Evolutionary conservation across 2,329 filamentous ascomycete species (phyloP).

Genomic region (Arthroderma sp.): DNA sequence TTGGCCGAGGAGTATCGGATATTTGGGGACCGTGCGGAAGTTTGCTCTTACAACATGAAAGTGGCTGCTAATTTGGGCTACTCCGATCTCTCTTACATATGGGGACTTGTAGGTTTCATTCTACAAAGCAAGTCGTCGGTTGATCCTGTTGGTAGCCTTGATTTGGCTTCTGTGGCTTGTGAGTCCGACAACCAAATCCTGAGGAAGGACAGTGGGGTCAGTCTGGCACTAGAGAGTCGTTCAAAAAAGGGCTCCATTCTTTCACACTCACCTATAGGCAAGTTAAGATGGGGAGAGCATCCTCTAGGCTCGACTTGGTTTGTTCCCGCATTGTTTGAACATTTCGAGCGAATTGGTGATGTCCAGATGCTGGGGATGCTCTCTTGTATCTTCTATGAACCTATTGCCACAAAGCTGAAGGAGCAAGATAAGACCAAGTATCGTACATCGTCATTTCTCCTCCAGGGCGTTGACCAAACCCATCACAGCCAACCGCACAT

Average conservation of each 20-base stretch:
- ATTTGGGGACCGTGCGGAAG: constrained; percentile 65
- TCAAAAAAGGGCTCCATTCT: constrained; percentile 20
- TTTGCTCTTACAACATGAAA: constrained; percentile 71
- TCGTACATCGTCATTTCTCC: not conserved
- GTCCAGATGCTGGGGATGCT: constrained; percentile 55
- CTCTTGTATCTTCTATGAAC: constrained; percentile 45
- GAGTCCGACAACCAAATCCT: constrained; percentile 41
- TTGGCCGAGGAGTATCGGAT: constrained; percentile 71
- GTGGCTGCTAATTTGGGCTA: constrained; percentile 61
- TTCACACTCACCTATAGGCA: constrained; percentile 27
- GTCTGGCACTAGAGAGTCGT: no score
- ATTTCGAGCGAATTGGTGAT: constrained; percentile 49
- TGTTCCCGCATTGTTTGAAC: constrained; percentile 43
- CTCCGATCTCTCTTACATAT: constrained; percentile 63
- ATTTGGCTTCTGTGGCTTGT: constrained; percentile 56
- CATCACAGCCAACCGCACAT: not conserved
- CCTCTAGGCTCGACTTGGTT: constrained; percentile 44
- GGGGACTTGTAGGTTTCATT: constrained; percentile 67
- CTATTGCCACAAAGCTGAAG: constrained; percentile 17
- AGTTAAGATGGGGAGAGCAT: constrained; percentile 45
- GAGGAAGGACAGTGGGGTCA: constrained; percentile 19
- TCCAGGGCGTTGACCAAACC: not conserved
- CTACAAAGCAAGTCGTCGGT: constrained; percentile 60
- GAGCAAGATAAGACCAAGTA: not conserved
- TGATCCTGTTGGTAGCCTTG: constrained; percentile 38